Base-by-base conservation (phyloP, 2,329 filamentous ascomycete species). In the Pseudocercospora crystallina region DNA sequence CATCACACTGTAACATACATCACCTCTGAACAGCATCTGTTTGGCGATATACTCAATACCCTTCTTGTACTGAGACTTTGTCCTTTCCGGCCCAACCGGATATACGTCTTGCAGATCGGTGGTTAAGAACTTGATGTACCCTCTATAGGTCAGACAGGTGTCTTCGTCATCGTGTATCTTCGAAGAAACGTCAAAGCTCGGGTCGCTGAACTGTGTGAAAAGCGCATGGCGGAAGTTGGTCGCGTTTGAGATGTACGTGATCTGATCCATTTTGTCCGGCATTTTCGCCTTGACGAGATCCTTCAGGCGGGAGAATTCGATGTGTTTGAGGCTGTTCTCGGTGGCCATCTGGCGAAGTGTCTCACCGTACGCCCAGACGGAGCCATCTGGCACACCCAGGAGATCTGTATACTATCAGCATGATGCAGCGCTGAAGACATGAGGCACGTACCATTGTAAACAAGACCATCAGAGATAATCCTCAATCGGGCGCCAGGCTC, bases 21-120 rank as follows among this genome's bases (percentile, higher is more conserved):
- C 49, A 36, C 55, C 55, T 53, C 55, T 45, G 17, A 51, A 51
- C 15, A 57, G 31, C 55, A 55, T 57, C 31, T 57, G 51, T 35
- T 57, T 50, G 10, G 55, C 55, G 20, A 57, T 30, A 20, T 52
- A 57, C 14, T 55, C 49, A 26, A 55, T 36, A 4, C 49, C 46
- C 35, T 43, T 52, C 39, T 57, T 55, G 45, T 43, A 55, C 12
- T 46, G 33, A 13, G 43, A 43, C 42, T 53, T 55, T 32, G 55
- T 43, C 14, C 48, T 45, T 11, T 34, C 30, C 1, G 41, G 17
- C 20, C 55, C 48, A 10, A 53, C 13, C 3, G 55, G 55, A 36
- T 49, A 55, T 8, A 57, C 43, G 17, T 57, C 32, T 35, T 53
- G 40, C 34, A 57, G 43, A 36, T 57, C 54, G 5, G 51, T 49